Evolutionary conservation across 2,329 filamentous ascomycete species (phyloP).

Genomic region (Penicillium janthinellum): DNA sequence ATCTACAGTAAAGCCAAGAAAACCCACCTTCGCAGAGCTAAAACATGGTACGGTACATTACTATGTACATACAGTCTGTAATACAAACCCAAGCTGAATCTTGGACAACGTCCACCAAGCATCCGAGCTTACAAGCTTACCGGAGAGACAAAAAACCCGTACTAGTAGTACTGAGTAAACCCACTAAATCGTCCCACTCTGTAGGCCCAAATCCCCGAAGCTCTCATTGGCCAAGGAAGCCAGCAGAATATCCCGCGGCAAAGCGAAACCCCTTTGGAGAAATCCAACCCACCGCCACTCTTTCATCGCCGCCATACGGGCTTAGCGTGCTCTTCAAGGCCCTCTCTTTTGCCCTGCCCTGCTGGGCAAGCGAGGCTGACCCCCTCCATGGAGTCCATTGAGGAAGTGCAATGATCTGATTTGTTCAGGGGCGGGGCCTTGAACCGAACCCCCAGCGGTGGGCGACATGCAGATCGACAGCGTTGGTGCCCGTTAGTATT

Average conservation of each 20-base stretch:
- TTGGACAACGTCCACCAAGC: background rate
- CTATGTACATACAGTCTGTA: background rate
- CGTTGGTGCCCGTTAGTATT: background rate
- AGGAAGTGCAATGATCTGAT: background rate
- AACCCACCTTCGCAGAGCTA: background rate
- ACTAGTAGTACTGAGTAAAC: background rate
- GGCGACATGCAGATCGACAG: slow-evolving; percentile 14
- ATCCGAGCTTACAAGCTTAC: background rate
- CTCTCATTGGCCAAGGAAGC: slow-evolving; percentile 10
- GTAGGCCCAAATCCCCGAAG: background rate
- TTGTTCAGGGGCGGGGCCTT: slow-evolving; percentile 7
- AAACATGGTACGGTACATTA: too few species aligned
- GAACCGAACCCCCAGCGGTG: slow-evolving; percentile 9
- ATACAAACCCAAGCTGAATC: background rate
- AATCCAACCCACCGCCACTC: slow-evolving; percentile 5
- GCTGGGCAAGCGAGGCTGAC: background rate
- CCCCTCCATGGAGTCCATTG: background rate
- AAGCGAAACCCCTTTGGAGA: background rate
- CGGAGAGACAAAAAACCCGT: background rate
- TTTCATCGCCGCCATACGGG: slow-evolving; percentile 4
- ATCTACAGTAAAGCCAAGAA: background rate
- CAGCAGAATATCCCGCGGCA: slow-evolving; percentile 15
- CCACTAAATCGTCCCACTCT: background rate
- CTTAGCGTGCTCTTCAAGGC: slow-evolving; percentile 4
- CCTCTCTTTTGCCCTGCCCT: background rate